Base-by-base conservation (phyloP, 2,329 filamentous ascomycete genomes). In the Verticillium nonalfalfae region DNA sequence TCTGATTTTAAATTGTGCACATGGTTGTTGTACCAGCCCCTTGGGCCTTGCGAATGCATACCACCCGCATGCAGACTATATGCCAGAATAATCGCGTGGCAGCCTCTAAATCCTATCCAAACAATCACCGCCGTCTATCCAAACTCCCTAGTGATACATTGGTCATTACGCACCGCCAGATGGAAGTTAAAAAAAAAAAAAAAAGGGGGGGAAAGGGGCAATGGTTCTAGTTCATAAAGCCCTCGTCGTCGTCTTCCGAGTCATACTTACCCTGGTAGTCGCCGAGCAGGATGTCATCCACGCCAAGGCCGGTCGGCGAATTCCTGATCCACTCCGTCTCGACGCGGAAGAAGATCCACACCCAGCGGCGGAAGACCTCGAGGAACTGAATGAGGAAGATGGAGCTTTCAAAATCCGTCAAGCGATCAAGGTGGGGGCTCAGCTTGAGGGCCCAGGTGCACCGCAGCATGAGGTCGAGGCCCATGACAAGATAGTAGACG, bases 271-370 rank as follows among this genome's bases (percentile, higher is more conserved):
- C 40, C 40, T 50, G 40, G 70, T 88, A 90, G 68, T 94, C 88
- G 13, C 88, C 88, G 38, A 96, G 79, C 58, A 94, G 76, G 60
- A 96, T 86, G 71, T 93, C 90, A 67, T 91, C 88, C 72, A 84
- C 68, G 70, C 81, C 72, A 74, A 87, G 66, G 73, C 86, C 74
- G 74, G 72, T 71, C 18, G 75, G 73, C 14, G 76, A 78, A 66
- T 76, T 82, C 76, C 86, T 80, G 75, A 91, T 84, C 90, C 90
- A 97, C 78, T 99, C 95, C 26, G 92, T 93, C 80, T 99, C 95
- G 50, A 96, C 88, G 10, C 95, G 85, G 76, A 98, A 91, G 76
- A 97, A 98, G 61, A 97, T 92, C 95, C 95, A 99, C 63, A 98
- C 84, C 93, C 94, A 98, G 61, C 95, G 84, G 57, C 95, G 84